Percentiles rank a stretch among this genome's conserved stretches.
Evolutionary conservation across 2,329 filamentous ascomycete genomes (phyloP).

Genomic region (Aspergillus proliferans): DNA sequence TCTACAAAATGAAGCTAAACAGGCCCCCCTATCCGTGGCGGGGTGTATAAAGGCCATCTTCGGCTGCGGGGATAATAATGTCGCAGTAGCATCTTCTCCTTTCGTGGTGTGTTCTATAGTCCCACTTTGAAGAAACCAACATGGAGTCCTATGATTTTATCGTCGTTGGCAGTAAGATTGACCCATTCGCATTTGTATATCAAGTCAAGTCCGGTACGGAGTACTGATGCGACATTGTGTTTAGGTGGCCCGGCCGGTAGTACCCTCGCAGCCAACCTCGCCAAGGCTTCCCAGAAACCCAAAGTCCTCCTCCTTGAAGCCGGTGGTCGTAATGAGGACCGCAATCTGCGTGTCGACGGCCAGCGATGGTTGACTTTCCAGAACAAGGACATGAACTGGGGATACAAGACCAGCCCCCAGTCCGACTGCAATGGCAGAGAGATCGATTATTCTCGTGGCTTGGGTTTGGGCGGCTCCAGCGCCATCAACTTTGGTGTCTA

Average conservation of each 20-base stretch:
- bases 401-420: constrained; percentile 47
- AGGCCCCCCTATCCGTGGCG: background rate
- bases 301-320: constrained; percentile 57
- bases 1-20: too few species aligned
- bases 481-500: constrained; percentile 54
- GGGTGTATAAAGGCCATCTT: background rate
- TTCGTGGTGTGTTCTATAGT: background rate
- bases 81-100: background rate
- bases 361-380: constrained; percentile 51
- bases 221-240: too few species aligned
- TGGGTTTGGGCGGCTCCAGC: constrained; percentile 47
- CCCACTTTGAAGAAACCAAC: background rate
- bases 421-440: constrained; percentile 39
- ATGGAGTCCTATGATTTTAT: background rate
- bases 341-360: constrained; percentile 44
- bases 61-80: background rate
- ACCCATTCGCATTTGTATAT: background rate
- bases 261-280: constrained; percentile 49
- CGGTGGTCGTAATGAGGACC: constrained; percentile 47
- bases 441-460: constrained; percentile 47
- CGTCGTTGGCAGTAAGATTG: background rate
- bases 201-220: too few species aligned
- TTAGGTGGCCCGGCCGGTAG: constrained; percentile 56
- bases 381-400: constrained; percentile 48
- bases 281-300: constrained; percentile 43